A percentile compares a stretch with the other conserved stretches of the same genome.
Conservation (phyloP, 1,139 yeast species). For the Scheffersomyces segobiensis region DNA sequence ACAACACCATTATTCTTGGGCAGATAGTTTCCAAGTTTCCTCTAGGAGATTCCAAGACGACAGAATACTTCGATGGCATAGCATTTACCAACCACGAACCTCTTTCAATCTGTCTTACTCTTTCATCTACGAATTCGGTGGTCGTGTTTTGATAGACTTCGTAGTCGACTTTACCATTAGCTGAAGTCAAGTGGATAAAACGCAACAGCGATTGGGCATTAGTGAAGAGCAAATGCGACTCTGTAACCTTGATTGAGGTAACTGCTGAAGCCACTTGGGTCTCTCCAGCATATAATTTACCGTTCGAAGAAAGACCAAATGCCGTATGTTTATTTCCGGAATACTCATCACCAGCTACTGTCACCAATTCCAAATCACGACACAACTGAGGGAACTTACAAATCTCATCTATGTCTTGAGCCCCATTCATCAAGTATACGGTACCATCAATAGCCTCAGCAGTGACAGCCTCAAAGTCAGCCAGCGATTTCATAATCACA, state of each 20-base stretch:
- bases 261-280: constrained; percentile 71
- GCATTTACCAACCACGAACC: constrained; percentile 81
- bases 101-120: constrained; percentile 85
- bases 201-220: constrained; percentile 86
- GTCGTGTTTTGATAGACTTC: constrained; percentile 14
- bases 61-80: constrained; percentile 81
- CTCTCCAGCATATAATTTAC: constrained; percentile 70
- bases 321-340: constrained; percentile 38
- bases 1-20: constrained; percentile 88
- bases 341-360: constrained; percentile 27
- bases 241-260: constrained; percentile 78
- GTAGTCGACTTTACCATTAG: constrained; percentile 20
- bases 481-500: constrained; percentile 56
- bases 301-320: constrained; percentile 73
- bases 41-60: constrained; percentile 89
- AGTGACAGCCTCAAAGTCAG: constrained; percentile 54
- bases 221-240: constrained; percentile 74
- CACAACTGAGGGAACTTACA: constrained; percentile 70
- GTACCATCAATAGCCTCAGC: constrained; percentile 68
- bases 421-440: constrained; percentile 42
- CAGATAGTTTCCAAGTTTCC: constrained; percentile 93
- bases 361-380: constrained; percentile 56
- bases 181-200: constrained; percentile 68
- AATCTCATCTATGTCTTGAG: constrained; percentile 27
- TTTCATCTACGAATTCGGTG: constrained; percentile 58